Evolutionary conservation across 768 basidiomycete genomes (phyloP), one percentile per base, ranked within the genome.

Genomic region (Scleroderma citrinum): DNA sequence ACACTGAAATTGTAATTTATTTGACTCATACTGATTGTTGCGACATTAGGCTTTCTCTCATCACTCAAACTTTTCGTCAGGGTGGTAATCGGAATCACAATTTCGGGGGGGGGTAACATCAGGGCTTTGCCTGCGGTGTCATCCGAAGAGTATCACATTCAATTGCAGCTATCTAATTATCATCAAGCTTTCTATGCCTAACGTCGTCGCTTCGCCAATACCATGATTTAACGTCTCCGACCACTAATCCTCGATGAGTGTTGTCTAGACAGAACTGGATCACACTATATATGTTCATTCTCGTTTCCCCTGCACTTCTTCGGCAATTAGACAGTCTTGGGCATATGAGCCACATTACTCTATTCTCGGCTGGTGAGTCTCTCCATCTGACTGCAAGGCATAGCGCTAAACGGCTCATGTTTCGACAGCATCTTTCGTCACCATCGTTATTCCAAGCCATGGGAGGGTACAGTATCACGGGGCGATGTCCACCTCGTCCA

Each of bases 111-210:
- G 26, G 26, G 26, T 8, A 29, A 29, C 26, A 29, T 29, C 26
- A 29, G 26, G 26, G 26, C 26, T 29, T 29, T 29, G 26, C 26
- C 26, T 29, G 26, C 26, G 26, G 26, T 29, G 26, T 8, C 26
- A 29, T n/a, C n/a, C n/a, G n/a, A n/a, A n/a, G n/a, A n/a, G n/a
- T n/a, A n/a, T n/a, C n/a, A n/a, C n/a, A n/a, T n/a, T n/a, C n/a
- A n/a, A n/a, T n/a, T n/a, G n/a, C n/a, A 91, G 88, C 62, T 91
- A 92, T 64, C 74, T 92, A 52, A 94, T 93, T 59, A 92, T 95
- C 57, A 82, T 93, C 66, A 91, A 97, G 72, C 85, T 87, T 7
- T 77, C 97, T 45, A 87, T 94, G 80, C 95, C 95, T 2, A 91
- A 82, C 59, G 95, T 97, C 6, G 83, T 93, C 13, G 74, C 75